These are phyloP conservation scores for Aspergillus hancockii DNA, from an alignment of 495 filamentous ascomycete species.

Conservation along the genomic window DNA sequence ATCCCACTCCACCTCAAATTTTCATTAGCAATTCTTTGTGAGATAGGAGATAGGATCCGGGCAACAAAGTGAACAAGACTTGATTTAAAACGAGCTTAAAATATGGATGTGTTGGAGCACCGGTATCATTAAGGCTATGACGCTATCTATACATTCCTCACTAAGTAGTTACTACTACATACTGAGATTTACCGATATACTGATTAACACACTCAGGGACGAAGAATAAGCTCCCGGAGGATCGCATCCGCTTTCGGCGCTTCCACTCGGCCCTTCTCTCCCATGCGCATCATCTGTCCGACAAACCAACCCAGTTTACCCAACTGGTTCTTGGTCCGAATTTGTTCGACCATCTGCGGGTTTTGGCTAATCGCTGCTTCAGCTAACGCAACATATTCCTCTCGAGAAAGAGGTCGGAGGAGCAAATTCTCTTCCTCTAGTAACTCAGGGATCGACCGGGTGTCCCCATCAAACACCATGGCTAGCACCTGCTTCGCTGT, in stretches of 20 bases:
- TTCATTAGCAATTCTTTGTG: slow-evolving; percentile 27
- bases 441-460: slow-evolving; percentile 55
- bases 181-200: not conserved
- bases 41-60: not conserved
- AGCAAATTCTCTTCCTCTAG: slow-evolving; percentile 68
- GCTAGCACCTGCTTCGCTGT: slow-evolving; percentile 75
- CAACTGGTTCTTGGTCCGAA: slow-evolving; percentile 62
- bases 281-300: slow-evolving; percentile 82
- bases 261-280: slow-evolving; percentile 76
- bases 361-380: slow-evolving; percentile 48
- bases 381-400: slow-evolving; percentile 49
- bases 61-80: not conserved
- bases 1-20: slow-evolving; percentile 21
- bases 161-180: no score
- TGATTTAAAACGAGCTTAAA: slow-evolving; percentile 12
- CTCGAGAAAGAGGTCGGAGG: slow-evolving; percentile 56
- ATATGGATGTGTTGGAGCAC: not conserved
- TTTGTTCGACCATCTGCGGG: slow-evolving; percentile 64
- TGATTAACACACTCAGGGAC: slow-evolving; percentile 4
- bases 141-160: slow-evolving; percentile 9
- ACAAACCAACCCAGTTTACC: slow-evolving; percentile 87
- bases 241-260: slow-evolving; percentile 68
- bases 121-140: not conserved
- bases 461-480: slow-evolving; percentile 55
- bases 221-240: slow-evolving; percentile 56